These are phyloP conservation scores for Kondoa malvinella DNA, from an alignment of 768 basidiomycete species.

Conservation along the genomic window DNA sequence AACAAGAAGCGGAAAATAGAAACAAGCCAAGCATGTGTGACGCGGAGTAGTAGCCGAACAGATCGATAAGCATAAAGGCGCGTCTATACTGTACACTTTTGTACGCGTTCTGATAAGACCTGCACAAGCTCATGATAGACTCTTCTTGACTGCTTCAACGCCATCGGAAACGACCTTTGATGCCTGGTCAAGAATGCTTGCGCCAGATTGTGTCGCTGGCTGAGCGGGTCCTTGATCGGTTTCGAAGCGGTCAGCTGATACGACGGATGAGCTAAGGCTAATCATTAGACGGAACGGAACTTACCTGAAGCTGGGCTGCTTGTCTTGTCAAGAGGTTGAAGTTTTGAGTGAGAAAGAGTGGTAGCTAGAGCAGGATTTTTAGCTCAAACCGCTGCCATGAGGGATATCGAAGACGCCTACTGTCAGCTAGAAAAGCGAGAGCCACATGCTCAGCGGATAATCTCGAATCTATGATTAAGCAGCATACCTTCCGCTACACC, in stretches of 20 bases:
- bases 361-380: neutral
- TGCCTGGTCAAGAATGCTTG: neutral
- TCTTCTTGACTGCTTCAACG: neutral
- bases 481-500: neutral
- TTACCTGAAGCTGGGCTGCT: neutral
- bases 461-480: neutral
- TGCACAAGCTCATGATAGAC: neutral
- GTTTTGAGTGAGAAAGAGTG: slow-evolving; percentile 1
- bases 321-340: neutral
- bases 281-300: neutral
- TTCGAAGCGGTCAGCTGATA: neutral
- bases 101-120: neutral
- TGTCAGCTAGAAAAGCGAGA: neutral
- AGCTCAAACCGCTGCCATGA: neutral
- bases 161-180: neutral
- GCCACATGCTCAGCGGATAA: neutral
- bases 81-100: neutral
- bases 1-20: no score
- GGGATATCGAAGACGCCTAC: neutral
- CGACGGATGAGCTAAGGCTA: neutral
- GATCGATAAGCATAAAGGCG: neutral
- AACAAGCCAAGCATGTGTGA: no score
- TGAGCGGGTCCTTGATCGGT: neutral
- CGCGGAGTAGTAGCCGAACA: no score
- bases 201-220: neutral